phyloP scores from a whole-genome alignment of 2,329 filamentous ascomycete species.

The Dothistroma septosporum region DNA sequence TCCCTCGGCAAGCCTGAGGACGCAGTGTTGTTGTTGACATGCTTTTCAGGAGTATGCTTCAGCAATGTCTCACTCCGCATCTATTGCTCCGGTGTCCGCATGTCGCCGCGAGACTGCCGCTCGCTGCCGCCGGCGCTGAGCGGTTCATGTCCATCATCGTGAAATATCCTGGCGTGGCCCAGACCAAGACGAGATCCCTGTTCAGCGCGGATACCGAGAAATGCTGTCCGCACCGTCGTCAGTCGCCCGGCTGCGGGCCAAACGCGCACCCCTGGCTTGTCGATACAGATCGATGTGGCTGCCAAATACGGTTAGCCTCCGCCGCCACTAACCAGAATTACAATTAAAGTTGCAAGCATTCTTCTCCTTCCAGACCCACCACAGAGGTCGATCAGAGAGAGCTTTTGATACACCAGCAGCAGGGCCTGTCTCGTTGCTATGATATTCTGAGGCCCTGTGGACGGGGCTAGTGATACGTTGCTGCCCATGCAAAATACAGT shows the following conservation, averaged over 20 bases:
- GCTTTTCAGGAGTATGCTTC: constrained; percentile 1
- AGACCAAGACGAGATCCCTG: background rate
- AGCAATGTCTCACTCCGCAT: background rate
- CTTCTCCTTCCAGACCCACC: background rate
- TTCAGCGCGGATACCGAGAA: background rate
- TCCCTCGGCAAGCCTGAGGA: background rate
- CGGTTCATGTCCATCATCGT: background rate
- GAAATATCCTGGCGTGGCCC: background rate
- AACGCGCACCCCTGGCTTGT: background rate
- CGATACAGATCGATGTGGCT: background rate
- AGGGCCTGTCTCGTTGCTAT: background rate
- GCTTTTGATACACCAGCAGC: background rate
- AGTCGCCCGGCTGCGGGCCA: background rate
- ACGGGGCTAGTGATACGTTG: background rate
- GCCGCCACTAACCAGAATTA: background rate
- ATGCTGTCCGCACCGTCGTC: background rate
- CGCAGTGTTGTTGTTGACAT: background rate
- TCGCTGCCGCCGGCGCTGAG: background rate
- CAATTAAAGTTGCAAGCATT: background rate
- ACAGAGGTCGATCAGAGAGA: background rate
- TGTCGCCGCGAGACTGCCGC: background rate
- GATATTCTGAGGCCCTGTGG: background rate
- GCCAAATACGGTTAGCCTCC: background rate
- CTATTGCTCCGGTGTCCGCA: background rate
- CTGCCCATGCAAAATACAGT: constrained; percentile 4